Base-by-base conservation (phyloP, 2,329 filamentous ascomycete genomes). In the Atkinsonella texensis region DNA sequence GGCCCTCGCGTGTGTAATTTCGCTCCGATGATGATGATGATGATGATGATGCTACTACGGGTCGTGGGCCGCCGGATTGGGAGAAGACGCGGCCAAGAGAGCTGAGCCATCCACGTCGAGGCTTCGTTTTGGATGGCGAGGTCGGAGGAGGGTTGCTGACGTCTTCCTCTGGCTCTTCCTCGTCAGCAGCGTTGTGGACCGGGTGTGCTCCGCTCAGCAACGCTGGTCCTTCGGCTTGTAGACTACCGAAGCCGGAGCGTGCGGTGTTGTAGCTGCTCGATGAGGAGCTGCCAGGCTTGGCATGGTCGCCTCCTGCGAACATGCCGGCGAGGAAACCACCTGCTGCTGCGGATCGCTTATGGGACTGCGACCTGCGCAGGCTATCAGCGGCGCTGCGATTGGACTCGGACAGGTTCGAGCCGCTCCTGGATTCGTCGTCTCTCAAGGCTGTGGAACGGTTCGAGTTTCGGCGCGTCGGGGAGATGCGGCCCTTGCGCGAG, bases 1-100 rank as follows among this genome's bases (percentile, higher is more conserved):
- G 65, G 10, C 64, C 61, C 33, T 17, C 13, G 48, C 4, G n/a
- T 6, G 62, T 55, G 5, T 62, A 54, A 45, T 62, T 62, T n/a
- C 59, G 59, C 33, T 66, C 51, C 1, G 20, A 23, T 23, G 20
- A 23, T 4, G 4, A 23, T 23, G 20, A 23, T 23, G 20, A 23
- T 4, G 4, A 23, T 23, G 20, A 23, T 23, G 42, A 10, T 9
- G 46, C 43, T 8, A 46, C 17, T 13, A 17, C 15, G 18, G 51
- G 46, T 33, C 49, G 32, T 23, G 54, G 31, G 23, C 31, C 45
- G 42, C 68, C 63, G 5, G 75, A 75, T 41, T 68, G 74, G 48
- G 65, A 68, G 43, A 87, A 79, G 11, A 83, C 83, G 39, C 83
- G 75, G 17, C 79, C 74, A 18, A 89, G 65, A 46, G 80, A 86